Base-by-base conservation (phyloP, 805 yeast species). In the Kodamaea restingae region DNA sequence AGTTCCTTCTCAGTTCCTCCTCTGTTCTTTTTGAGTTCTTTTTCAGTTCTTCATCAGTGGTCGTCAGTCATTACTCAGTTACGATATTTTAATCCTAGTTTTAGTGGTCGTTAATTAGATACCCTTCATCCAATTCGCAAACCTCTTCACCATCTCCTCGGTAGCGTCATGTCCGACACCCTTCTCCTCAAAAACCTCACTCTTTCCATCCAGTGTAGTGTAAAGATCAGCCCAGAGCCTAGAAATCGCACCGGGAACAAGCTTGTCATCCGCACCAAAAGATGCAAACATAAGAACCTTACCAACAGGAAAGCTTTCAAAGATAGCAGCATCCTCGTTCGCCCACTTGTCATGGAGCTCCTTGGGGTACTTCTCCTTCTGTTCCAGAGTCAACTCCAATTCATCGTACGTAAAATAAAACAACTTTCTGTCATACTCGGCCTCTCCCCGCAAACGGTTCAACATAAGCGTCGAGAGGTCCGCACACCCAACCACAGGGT, bases 401-500 rank as follows among this genome's bases (percentile, higher is more conserved):
- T 67, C 72, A 15, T 54, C 48, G 42, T 67, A 68, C 18, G 52
- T 45, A 43, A 38, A 50, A 47, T 63, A 64, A 40, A 63, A 64
- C 42, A 50, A 51, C 38, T 59, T 61, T 39, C 54, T 61, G 29
- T 51, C 57, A 37, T 48, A 60, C n/a, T 45, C 48, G 2, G 29
- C 30, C 9, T 44, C 39, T 15, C 47, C 36, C 17, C 59, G 41
- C 51, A 71, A 58, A 26, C 82, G 58, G 42, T 62, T 65, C 40
- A 66, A 42, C 49, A 78, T 54, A 46, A 79, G 56, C 7, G 68
- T 52, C 8, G 73, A 56, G 42, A 78, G 54, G 41, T 71, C 71
- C 7, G 71, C 65, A 40, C 73, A 63, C 3, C 81, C 81, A 34
- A 79, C 61, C 18, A 76, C 63, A 1, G 82, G 81, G 29, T 71